These are phyloP conservation scores for Saccharomyces uvarum DNA, from an alignment of 1,139 yeast genomes.

Conservation along the genomic window DNA sequence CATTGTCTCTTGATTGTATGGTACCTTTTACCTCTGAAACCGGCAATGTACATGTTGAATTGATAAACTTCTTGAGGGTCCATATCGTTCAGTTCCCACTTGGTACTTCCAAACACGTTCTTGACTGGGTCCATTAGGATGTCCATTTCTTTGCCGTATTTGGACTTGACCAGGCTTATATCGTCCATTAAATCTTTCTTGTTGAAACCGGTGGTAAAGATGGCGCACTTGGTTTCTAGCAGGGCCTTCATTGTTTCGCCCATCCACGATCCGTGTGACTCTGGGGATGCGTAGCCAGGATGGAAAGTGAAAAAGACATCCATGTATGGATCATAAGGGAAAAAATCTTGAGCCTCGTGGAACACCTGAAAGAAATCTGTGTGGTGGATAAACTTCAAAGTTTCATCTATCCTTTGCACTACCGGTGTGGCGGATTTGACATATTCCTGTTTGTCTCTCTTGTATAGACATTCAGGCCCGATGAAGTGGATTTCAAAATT, in stretches of 20 bases:
- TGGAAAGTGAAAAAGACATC: slow-evolving; percentile 91
- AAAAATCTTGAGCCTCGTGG: slow-evolving; percentile 86
- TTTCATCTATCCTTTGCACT: slow-evolving; percentile 66
- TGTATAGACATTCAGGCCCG: slow-evolving; percentile 87
- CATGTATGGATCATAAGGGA: slow-evolving; percentile 95
- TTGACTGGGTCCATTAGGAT: slow-evolving; percentile 65
- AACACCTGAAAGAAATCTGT: slow-evolving; percentile 85
- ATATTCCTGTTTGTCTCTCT: slow-evolving; percentile 51
- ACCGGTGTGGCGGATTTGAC: slow-evolving; percentile 46
- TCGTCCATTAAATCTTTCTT: slow-evolving; percentile 65
- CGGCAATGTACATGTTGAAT: slow-evolving; percentile 82
- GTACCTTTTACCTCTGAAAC: slow-evolving; percentile 92
- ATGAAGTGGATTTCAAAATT: slow-evolving; percentile 82
- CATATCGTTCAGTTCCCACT: slow-evolving; percentile 86
- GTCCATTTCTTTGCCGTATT: slow-evolving; percentile 71
- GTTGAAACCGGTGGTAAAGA: slow-evolving; percentile 86
- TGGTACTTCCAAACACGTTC: slow-evolving; percentile 75
- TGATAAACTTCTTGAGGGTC: slow-evolving; percentile 91
- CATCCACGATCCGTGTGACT: slow-evolving; percentile 84
- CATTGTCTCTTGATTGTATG: slow-evolving; percentile 51
- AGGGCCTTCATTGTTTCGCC: slow-evolving; percentile 75
- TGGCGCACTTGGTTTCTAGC: slow-evolving; percentile 85
- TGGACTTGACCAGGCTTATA: slow-evolving; percentile 57
- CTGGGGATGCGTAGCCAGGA: slow-evolving; percentile 87
- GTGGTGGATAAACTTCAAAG: slow-evolving; percentile 70